Evolutionary conservation across 2,329 filamentous ascomycete genomes (phyloP), one percentile per base, ranked within the genome.

Genomic region (Talaromyces sp.): DNA sequence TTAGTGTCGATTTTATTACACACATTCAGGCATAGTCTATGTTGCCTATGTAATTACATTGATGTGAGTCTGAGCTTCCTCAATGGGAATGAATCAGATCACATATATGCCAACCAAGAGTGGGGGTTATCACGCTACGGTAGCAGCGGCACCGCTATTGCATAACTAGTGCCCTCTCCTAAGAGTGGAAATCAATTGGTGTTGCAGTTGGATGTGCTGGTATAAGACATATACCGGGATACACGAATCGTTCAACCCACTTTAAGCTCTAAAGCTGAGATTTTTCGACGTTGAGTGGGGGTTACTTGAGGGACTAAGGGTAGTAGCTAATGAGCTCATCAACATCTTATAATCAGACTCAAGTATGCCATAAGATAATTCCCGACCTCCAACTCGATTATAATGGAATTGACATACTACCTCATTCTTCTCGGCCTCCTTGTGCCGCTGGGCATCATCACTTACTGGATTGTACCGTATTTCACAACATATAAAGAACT

Each of bases 401-500:
- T n/a, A 57, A 57, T 57, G 52, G 52, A 57, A 39, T 6, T 25
- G 52, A 57, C 33, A 25, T 57, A 22, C 52, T 57, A 57, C 31
- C 52, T 57, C 52, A 39, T 57, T 25, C 52, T 57, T 39, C 52
- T 57, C 17, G 52, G 52, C 31, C 52, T 57, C 19, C 52, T 57
- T 57, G 52, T 39, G 33, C 52, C 52, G 33, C 52, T 57, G 33
- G 17, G 25, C 33, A 57, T 57, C 33, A 57, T 57, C 52, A 39
- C 33, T 25, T 57, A 57, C 52, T 57, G 52, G 52, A 11, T 57
- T 57, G 52, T 57, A 39, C 69, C 69, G 7, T 71, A 69, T 39
- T 67, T 67, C 35, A 67, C 67, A 22, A 66, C 60, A 17, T 70
- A 67, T 13, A 58, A 50, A 3, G 25, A 61, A 13, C 59, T 71